Percentiles rank a stretch among this genome's conserved stretches.
These are phyloP conservation scores for Teunomyces tritomae DNA, from an alignment of 805 yeast species.

Conservation along the genomic window DNA sequence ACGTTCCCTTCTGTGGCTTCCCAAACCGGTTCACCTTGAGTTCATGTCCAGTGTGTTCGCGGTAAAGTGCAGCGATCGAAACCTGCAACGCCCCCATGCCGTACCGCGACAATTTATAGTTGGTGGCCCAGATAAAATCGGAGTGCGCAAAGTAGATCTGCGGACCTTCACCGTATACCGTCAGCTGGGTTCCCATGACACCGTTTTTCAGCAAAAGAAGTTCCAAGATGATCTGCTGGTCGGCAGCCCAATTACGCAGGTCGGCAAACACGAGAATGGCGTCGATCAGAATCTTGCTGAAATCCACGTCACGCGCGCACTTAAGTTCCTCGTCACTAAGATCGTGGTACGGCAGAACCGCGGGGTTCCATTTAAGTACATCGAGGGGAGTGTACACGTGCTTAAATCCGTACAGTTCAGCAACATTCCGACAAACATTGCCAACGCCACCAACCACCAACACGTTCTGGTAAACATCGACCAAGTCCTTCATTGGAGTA, in stretches of 20 bases:
- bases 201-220: conserved; percentile 74
- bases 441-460: conserved; percentile 89
- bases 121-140: conserved; percentile 92
- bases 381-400: conserved; percentile 82
- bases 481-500: conserved; percentile 87
- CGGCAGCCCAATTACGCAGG: conserved; percentile 90
- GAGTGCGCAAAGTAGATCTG: conserved; percentile 85
- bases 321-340: conserved; percentile 67
- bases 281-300: conserved; percentile 64
- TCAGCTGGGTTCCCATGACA: conserved; percentile 76
- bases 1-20: conserved; percentile 86
- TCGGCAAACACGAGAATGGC: conserved; percentile 90
- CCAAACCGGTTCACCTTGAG: conserved; percentile 81
- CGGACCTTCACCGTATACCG: conserved; percentile 74
- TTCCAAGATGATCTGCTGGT: conserved; percentile 85
- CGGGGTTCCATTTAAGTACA: conserved; percentile 81
- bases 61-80: conserved; percentile 78
- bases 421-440: conserved; percentile 78
- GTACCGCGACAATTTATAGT: conserved; percentile 75
- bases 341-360: conserved; percentile 80
- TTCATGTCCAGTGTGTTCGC: conserved; percentile 81
- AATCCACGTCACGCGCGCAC: conserved; percentile 58
- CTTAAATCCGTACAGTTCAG: conserved; percentile 78
- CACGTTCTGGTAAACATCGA: conserved; percentile 64
- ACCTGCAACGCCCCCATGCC: conserved; percentile 96